Evolutionary conservation across 202 grass and related monocot species (phyloP), one percentile per base, ranked within the genome.

Genomic region (Schoenoplectus tabernaemontani): DNA sequence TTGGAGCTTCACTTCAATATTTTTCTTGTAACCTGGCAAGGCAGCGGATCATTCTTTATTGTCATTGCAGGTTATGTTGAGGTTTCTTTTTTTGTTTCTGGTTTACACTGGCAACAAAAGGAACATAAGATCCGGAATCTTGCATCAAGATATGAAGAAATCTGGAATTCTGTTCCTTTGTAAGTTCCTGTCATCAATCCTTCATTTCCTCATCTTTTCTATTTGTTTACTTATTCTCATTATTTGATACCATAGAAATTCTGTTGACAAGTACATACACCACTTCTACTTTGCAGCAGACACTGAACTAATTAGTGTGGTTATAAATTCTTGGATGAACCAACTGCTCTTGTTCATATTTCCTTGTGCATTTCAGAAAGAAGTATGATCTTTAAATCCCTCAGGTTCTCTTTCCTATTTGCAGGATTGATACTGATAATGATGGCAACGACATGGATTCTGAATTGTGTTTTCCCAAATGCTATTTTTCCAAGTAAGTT

Each of bases 91-190:
- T n/a, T n/a, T n/a, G n/a, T 94, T 86, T 74, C 44, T 62, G 96
- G 95, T 83, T 22, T 57, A n/a, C 76, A 87, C n/a, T 95, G 89
- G 89, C 82, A 90, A 78, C 78, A 51, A 75, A 95, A 84, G 82
- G 86, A 95, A 64, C 66, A 98, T 39, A 87, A 83, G 63, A 95
- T 98, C 63, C 90, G 78, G 70, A 83, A 86, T 87, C 85, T 98
- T 47, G 81, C 86, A 44, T 75, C 77, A 85, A 89, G 88, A 89
- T 98, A 98, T 82, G 61, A 56, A 78, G 89, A 95, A 82, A 89
- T 95, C 85, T 98, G 96, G 96, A 88, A 85, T 57, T 65, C 53
- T 38, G 62, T 79, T 79, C 62, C 86, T 57, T 41, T 22, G 96
- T 98, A 94, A 92, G 91, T 57, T 87, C 82, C 33, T 43, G 64